Evolutionary conservation across 176 grass and related monocot genomes (phyloP), one percentile per base, ranked within the genome.

Genomic region (Urochloa ruziziensis): DNA sequence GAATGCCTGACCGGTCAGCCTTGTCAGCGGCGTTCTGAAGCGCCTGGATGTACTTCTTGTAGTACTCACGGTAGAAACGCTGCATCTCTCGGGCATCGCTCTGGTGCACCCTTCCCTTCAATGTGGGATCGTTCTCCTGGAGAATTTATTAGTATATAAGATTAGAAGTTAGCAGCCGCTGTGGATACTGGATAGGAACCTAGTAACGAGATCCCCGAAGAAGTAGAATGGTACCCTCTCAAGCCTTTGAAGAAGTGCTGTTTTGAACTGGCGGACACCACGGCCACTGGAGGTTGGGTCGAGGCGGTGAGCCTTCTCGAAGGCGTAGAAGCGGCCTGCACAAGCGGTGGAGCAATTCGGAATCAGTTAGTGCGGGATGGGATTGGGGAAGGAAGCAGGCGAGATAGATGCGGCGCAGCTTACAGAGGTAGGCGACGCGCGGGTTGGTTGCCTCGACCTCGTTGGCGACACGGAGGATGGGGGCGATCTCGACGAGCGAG

Each of bases 21-120:
- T 96, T 99, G 79, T 95, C 93, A 23, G 91, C 91, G 0, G 80
- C 89, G 59, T 94, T 94, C 70, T 98, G 91, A 49, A 96, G 93
- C 27, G 93, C 96, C 73, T 96, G 96, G 63, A 99, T 99, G 77
- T 96, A 99, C 76, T 92, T 95, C 77, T 87, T 99, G 85, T 90
- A 99, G 82, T 99, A 99, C 3, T 94, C 87, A 19, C 90, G 87
- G 77, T 99, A 99, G 83, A 96, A 99, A 5, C 89, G 89, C 73
- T 95, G 86, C 96, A 99, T 99, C 80, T 99, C 93, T 16, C 91
- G 54, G 1, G 91, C 89, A 77, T 99, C 96, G 39, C 93, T 99
- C 83, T 91, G 89, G 82, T 99, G 86, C 33, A 96, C 96, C 85
- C 93, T 87, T 82, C 93, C 96, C 82, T 99, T 96, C 33, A 94